Base-by-base conservation (phyloP, 192 early-diverging fungal species). In the Geranomyces michiganensis region DNA sequence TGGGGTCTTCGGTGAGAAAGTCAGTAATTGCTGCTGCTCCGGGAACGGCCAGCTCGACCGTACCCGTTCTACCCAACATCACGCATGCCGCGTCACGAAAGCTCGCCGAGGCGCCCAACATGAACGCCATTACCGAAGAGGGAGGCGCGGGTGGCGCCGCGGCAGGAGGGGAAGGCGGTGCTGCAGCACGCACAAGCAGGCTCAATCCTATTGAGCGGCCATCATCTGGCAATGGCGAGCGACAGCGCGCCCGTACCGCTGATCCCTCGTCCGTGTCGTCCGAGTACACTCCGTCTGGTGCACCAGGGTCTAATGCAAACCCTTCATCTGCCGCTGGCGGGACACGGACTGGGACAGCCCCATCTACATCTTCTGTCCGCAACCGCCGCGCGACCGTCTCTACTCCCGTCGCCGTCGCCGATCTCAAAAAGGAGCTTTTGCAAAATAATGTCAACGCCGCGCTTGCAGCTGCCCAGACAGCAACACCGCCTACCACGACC, bases 11-110 rank as follows among this genome's bases (percentile, higher is more conserved):
- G 7, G 51, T 7, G 24, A n/a, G 51, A 24, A 60, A 60, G 58
- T 27, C 15, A 7, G 8, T 29, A 4, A 29, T 29, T 60, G 0
- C 48, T 0, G 62, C 36, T 17, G 56, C n/a, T 19, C 36, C n/a
- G 60, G 47, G 61, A 62, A 48, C 60, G 41, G 51, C 43, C 6
- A 60, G 32, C 33, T 64, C 61, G 19, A 66, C 29, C 44, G 62
- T 78, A 4, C 77, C 75, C 1, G 70, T 74, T 21, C 36, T 78
- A 32, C 78, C 76, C 15, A 72, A 60, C 60, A 77, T 68, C 62
- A 49, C 36, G 27, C 73, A 41, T 13, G 27, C 55, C n/a, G 29
- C 64, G 43, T 56, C 74, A 19, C 70, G 70, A 31, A 75, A 75
- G 33, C 17, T 63, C 5, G 66, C 62, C 59, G 66, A 76, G 59